Conservation (phyloP, 2,329 filamentous ascomycete species). For the Fusarium gaditjirri region DNA sequence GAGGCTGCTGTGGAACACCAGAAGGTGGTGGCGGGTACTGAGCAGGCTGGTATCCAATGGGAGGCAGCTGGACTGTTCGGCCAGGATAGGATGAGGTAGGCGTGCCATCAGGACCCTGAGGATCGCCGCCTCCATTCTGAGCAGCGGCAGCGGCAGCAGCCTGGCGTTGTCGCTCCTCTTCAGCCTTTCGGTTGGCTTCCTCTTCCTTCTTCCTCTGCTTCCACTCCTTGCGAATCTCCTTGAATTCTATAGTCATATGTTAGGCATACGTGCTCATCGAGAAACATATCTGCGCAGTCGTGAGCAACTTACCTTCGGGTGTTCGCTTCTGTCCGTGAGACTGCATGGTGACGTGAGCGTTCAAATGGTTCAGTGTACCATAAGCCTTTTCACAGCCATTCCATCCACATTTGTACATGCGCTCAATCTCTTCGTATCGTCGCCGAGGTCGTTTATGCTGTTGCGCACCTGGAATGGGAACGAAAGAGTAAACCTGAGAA, state of each 20-base stretch:
- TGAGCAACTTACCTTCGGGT: conserved; percentile 82
- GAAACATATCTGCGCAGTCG: background rate
- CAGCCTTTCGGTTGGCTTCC: conserved; percentile 63
- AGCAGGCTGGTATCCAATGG: conserved; percentile 76
- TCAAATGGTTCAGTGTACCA: conserved; percentile 95
- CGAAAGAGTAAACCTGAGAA: conserved; percentile 91
- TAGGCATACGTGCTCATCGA: conserved; percentile 27
- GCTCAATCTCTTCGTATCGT: conserved; percentile 97
- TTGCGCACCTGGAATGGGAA: conserved; percentile 94
- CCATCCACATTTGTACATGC: conserved; percentile 99
- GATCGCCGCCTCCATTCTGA: conserved; percentile 60
- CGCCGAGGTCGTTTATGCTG: conserved; percentile 95
- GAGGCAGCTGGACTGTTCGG: conserved; percentile 73
- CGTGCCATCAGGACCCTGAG: conserved; percentile 55
- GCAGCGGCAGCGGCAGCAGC: conserved; percentile 64
- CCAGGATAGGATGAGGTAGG: conserved; percentile 66
- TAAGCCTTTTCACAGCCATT: conserved; percentile 99
- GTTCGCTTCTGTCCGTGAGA: conserved; percentile 94
- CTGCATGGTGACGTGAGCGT: conserved; percentile 99
- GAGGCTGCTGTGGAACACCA: conserved; percentile 61
- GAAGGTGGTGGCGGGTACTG: conserved; percentile 74
- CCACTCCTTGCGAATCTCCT: conserved; percentile 99
- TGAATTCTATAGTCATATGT: conserved; percentile 79
- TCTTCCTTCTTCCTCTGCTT: conserved; percentile 99
- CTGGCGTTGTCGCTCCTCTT: conserved; percentile 82